Evolutionary conservation across 2,329 filamentous ascomycete genomes (phyloP).

Genomic region (Cordyceps pruinosa): DNA sequence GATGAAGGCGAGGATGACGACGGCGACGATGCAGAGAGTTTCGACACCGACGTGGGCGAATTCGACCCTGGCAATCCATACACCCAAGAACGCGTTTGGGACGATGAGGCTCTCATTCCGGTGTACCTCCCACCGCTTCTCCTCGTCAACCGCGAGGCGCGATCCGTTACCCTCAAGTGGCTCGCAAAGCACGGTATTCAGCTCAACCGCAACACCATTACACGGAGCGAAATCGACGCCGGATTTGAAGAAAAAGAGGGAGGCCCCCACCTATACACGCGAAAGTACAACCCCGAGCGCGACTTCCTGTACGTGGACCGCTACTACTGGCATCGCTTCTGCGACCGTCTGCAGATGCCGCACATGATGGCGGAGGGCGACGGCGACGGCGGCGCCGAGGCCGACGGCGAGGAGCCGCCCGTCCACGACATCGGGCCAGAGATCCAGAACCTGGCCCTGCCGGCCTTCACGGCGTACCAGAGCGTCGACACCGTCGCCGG

Average conservation of each 20-base stretch:
- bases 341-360: background rate
- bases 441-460: slow-evolving; percentile 20
- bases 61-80: background rate
- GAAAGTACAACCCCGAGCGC: slow-evolving; percentile 3
- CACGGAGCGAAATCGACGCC: background rate
- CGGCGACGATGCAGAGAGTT: background rate
- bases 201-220: background rate
- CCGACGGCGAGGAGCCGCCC: background rate
- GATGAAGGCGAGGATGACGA: background rate
- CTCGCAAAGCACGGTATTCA: slow-evolving; percentile 1
- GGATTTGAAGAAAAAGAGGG: background rate
- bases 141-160: slow-evolving; percentile 20
- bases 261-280: background rate
- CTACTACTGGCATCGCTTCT: slow-evolving; percentile 6
- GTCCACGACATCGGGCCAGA: slow-evolving; percentile 6
- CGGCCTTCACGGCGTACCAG: slow-evolving; percentile 22
- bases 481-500: slow-evolving; percentile 15
- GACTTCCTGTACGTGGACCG: slow-evolving; percentile 10
- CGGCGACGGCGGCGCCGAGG: background rate
- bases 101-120: slow-evolving; percentile 14
- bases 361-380: background rate
- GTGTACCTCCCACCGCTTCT: slow-evolving; percentile 14
- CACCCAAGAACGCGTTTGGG: background rate
- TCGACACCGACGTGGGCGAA: background rate
- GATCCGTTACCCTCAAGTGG: slow-evolving; percentile 16